phyloP scores from a whole-genome alignment of 108 stramenopile genomes.

The Skeletonema menzelii region DNA sequence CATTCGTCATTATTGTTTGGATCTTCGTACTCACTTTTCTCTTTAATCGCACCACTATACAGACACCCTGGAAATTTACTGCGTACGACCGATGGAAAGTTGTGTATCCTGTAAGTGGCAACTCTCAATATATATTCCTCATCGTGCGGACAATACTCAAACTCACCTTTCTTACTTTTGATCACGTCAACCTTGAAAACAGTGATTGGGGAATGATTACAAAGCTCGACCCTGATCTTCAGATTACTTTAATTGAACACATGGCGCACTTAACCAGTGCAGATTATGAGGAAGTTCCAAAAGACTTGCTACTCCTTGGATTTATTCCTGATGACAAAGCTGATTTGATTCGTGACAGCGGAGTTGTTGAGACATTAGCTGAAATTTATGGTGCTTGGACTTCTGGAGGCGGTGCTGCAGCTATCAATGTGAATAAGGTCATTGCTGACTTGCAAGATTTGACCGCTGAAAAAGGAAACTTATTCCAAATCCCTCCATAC shows the following conservation, averaged over 20 bases:
- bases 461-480: constrained; percentile 77
- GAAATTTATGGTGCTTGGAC: constrained; percentile 90
- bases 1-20: constrained; percentile 23
- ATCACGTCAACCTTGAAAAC: too few species aligned
- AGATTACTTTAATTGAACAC: constrained; percentile 90
- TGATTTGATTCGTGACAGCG: constrained; percentile 81
- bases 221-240: constrained; percentile 74
- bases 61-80: constrained; percentile 75
- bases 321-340: constrained; percentile 85
- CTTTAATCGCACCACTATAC: constrained; percentile 16
- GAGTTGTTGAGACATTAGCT: constrained; percentile 86
- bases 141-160: too few species aligned
- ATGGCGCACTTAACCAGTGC: constrained; percentile 93
- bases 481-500: constrained; percentile 69
- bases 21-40: constrained; percentile 45
- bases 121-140: too few species aligned
- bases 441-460: constrained; percentile 80
- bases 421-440: constrained; percentile 91
- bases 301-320: constrained; percentile 87
- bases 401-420: constrained; percentile 87
- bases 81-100: constrained; percentile 85
- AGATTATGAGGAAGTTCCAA: constrained; percentile 90
- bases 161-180: too few species aligned
- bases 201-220: constrained; percentile 97
- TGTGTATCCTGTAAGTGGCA: constrained; percentile 76